Evolutionary conservation across 1,284 basidiomycete species (phyloP), one percentile per base, ranked within the genome.

Genomic region (Apiotrichum domesticum): DNA sequence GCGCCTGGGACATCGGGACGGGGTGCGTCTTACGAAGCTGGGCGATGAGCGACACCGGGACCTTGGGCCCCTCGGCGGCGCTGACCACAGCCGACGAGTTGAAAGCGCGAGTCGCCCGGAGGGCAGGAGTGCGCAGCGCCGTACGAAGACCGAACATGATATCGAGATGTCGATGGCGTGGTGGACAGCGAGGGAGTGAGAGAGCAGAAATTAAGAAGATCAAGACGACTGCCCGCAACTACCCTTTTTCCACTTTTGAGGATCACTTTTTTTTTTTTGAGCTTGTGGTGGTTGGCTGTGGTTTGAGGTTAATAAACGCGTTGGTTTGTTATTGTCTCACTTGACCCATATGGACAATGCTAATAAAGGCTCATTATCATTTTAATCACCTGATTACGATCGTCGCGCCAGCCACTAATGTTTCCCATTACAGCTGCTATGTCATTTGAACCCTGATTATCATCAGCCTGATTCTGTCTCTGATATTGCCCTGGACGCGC

Each of bases 1-100:
- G 85, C 48, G 93, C 94, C 78, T 93, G 91, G 47, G 85, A 81
- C 68, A 96, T 85, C 11, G 88, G 88, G 52, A 88, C 90, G 46
- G 77, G 80, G 64, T 86, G 84, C 58, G 81, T 80, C 77, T 87
- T 89, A 57, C 94, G 85, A 39, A 98, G 83, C 74, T 91, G 85
- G 2, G 88, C 87, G 61, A 98, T 87, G 62, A 93, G 85, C 61
- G 87, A 85, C 55, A 88, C 79, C 35, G 85, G 76, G 50, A 75
- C 74, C 57, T 75, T 74, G 53, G 53, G 35, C 6, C 55, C 29
- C 46, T 48, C 40, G 29, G 52, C 56, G 39, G 62, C 39, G 33
- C 58, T 35, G 34, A 41, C 45, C 9, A 49, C 41, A 9, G 62
- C 47, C 11, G 65, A 54, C 39, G 62, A 52, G 43, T 52, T 57